phyloP scores from a whole-genome alignment of 495 filamentous ascomycete species.

The Lophium mytilinum region DNA sequence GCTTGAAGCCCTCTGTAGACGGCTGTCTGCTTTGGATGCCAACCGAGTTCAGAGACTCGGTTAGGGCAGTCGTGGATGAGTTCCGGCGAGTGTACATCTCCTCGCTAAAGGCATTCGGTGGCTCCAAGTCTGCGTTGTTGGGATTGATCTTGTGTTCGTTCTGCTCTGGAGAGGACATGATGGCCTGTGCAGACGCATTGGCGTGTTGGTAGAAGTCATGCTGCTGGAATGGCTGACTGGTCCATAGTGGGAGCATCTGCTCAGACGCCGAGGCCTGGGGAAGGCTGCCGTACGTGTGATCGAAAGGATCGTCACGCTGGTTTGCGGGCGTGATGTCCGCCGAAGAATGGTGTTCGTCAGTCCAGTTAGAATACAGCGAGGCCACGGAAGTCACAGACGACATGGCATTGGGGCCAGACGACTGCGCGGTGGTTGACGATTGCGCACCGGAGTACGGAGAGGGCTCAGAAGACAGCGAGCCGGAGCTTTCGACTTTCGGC shows the following conservation, averaged over 20 bases:
- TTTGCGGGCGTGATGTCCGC: conserved; percentile 9
- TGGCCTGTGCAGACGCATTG: conserved; percentile 20
- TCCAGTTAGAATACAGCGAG: conserved; percentile 21
- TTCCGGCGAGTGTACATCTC: conserved; percentile 21
- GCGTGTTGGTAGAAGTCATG: conserved; percentile 20
- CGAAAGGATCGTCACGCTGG: conserved; percentile 13
- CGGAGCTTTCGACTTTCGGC: conserved; percentile 13
- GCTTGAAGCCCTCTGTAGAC: conserved; percentile 25
- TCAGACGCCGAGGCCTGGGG: conserved; percentile 17
- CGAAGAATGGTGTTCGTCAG: conserved; percentile 13
- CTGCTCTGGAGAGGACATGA: conserved; percentile 15
- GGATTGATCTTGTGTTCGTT: conserved; percentile 14
- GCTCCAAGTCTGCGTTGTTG: conserved; percentile 11
- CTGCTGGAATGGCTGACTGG: conserved; percentile 13
- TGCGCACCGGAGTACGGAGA: conserved; percentile 26
- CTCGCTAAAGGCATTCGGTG: conserved; percentile 3
- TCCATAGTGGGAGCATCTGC: conserved; percentile 13
- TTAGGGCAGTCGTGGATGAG: conserved; percentile 25
- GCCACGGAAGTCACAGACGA: conserved; percentile 20
- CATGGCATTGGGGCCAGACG: conserved; percentile 13
- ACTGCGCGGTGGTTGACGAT: conserved; percentile 15
- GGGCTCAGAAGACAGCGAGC: conserved; percentile 17
- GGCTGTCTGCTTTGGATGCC: conserved; percentile 17
- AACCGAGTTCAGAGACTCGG: conserved; percentile 18
- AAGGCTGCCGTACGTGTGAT: conserved; percentile 7